These are phyloP conservation scores for Trypanosoma melophagium DNA, from an alignment of 208 protist genomes.

Conservation along the genomic window DNA sequence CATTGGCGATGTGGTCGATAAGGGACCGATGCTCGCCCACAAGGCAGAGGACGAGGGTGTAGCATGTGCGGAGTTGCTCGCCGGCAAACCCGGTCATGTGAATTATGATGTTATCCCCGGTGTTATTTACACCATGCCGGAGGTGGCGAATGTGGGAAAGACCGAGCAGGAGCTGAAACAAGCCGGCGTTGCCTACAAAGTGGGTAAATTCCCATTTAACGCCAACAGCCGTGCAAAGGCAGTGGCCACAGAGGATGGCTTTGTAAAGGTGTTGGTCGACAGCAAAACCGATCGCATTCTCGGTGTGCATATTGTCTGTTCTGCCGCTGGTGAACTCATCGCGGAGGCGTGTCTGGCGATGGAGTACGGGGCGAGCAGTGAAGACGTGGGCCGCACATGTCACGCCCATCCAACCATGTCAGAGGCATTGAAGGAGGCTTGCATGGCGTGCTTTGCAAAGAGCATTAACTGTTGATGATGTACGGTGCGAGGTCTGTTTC, in stretches of 20 bases:
- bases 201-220: conserved; percentile 98
- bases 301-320: conserved; percentile 98
- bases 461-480: conserved; percentile 98
- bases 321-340: conserved; percentile 97
- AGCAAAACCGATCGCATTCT: conserved; percentile 97
- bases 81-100: conserved; percentile 93
- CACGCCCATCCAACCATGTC: conserved; percentile 98
- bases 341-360: conserved; percentile 97
- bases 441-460: conserved; percentile 95
- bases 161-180: conserved; percentile 97
- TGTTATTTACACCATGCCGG: conserved; percentile 99
- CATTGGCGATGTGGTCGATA: conserved; percentile 98
- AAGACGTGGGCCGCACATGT: conserved; percentile 98
- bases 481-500: too few relatives aligned
- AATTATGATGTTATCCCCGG: conserved; percentile 98
- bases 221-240: conserved; percentile 98
- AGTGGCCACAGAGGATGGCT: conserved; percentile 94
- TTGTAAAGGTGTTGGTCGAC: conserved; percentile 97
- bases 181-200: conserved; percentile 91
- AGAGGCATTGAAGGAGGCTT: conserved; percentile 99
- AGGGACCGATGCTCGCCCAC: conserved; percentile 99
- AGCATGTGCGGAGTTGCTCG: conserved; percentile 92
- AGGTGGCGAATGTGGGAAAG: conserved; percentile 98
- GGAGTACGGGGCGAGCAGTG: conserved; percentile 97
- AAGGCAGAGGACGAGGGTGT: conserved; percentile 99